These are phyloP conservation scores for Globisporangium parvum DNA, from an alignment of 352 stramenopile species.

Conservation along the genomic window DNA sequence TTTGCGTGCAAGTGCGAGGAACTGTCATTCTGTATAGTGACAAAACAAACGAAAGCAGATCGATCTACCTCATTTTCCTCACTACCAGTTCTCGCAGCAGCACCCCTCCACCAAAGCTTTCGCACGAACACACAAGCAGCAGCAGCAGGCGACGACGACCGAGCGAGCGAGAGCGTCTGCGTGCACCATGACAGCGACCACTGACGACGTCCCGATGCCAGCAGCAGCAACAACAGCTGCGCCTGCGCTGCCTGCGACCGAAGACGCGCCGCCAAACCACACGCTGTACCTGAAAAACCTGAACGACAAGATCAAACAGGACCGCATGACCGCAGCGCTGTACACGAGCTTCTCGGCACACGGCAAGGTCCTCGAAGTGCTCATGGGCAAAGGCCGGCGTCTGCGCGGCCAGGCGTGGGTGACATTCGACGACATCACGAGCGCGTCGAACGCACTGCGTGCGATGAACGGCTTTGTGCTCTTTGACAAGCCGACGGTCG, in stretches of 20 bases:
- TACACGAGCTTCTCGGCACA: constrained; percentile 90
- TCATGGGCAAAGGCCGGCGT: constrained; percentile 75
- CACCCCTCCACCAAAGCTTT: too few relatives aligned
- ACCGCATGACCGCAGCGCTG: constrained; percentile 86
- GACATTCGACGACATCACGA: constrained; percentile 87
- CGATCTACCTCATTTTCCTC: too few relatives aligned
- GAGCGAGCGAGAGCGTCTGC: too few relatives aligned
- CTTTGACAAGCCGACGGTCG: constrained; percentile 85
- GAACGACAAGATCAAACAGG: constrained; percentile 93
- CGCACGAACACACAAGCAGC: too few relatives aligned
- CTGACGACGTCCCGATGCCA: background rate
- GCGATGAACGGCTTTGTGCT: constrained; percentile 83
- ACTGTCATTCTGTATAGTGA: too few relatives aligned
- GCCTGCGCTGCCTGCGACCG: constrained; percentile 15
- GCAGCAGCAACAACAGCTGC: background rate
- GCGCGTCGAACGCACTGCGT: constrained; percentile 84
- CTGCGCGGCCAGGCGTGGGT: constrained; percentile 90
- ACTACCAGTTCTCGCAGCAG: too few relatives aligned
- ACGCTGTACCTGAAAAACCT: constrained; percentile 94
- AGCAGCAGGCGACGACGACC: too few relatives aligned
- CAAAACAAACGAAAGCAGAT: too few relatives aligned
- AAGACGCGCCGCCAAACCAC: constrained; percentile 80
- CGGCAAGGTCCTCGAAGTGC: constrained; percentile 90
- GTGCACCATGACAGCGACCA: background rate
- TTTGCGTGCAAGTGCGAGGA: too few relatives aligned